phyloP scores from a whole-genome alignment of 352 stramenopile species.

The Globisporangium lucens region DNA sequence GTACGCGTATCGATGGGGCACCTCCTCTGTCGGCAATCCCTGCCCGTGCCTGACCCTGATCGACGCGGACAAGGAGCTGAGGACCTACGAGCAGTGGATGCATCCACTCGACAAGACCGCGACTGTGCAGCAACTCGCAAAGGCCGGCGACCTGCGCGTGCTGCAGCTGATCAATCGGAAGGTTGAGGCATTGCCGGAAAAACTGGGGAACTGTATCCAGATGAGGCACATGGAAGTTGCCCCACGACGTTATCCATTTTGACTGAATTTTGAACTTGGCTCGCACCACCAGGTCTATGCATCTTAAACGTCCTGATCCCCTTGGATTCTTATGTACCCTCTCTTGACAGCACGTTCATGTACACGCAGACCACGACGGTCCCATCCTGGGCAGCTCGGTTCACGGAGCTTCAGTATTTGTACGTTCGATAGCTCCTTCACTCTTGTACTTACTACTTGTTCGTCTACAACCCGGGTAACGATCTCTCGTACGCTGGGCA shows the following conservation, averaged over 20 bases:
- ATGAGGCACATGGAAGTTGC: constrained; percentile 35
- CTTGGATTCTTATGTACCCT: not conserved
- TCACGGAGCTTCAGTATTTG: constrained; percentile 37
- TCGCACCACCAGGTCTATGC: too few species aligned
- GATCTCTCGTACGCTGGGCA: too few species aligned
- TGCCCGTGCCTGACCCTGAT: constrained; percentile 36
- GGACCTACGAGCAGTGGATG: constrained; percentile 33
- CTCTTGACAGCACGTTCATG: constrained; percentile 11
- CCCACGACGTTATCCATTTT: too few species aligned
- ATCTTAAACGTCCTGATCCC: not conserved
- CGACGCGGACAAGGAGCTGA: constrained; percentile 24
- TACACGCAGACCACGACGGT: constrained; percentile 26
- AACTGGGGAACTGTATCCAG: constrained; percentile 25
- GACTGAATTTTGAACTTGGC: too few species aligned
- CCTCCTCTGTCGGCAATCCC: not conserved
- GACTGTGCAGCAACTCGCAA: constrained; percentile 21
- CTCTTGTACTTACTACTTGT: too few species aligned
- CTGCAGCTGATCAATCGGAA: constrained; percentile 36
- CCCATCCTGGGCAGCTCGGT: constrained; percentile 25
- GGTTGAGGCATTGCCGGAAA: constrained; percentile 20
- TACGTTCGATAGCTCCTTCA: constrained; percentile 13
- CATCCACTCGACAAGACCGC: constrained; percentile 23
- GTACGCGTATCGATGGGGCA: constrained; percentile 19
- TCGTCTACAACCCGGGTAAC: too few species aligned
- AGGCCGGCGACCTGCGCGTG: constrained; percentile 25